Evolutionary conservation across 75 land plant genomes (phyloP).

Genomic region (Sequoia sempervirens): DNA sequence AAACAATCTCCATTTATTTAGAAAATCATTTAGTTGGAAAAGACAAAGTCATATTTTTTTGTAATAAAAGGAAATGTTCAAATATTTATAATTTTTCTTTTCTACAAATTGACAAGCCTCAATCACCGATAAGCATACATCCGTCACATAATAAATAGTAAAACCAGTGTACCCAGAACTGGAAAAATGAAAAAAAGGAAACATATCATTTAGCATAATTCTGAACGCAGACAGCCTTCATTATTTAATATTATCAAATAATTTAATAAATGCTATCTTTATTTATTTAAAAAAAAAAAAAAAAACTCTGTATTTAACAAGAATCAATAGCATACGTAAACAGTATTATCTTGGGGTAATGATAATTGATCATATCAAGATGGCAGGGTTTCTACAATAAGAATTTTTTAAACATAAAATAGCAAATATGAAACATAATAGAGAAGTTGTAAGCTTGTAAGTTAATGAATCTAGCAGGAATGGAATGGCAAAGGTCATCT

Average conservation of each 20-base stretch:
- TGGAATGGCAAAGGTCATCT: too few species aligned
- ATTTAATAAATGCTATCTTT: neutral
- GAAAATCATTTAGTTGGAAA: neutral
- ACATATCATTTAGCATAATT: neutral
- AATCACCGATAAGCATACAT: neutral
- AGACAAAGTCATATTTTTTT: neutral
- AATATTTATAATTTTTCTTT: neutral
- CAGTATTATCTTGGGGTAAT: neutral
- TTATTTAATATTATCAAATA: neutral
- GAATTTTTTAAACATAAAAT: too few species aligned
- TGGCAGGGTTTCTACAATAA: neutral
- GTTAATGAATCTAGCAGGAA: too few species aligned
- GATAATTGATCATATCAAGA: neutral
- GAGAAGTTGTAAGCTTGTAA: too few species aligned
- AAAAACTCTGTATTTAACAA: neutral
- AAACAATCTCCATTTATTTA: neutral
- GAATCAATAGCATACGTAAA: neutral
- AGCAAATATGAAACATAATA: too few species aligned
- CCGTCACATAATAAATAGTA: neutral
- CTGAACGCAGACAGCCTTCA: neutral
- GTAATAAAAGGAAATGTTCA: neutral
- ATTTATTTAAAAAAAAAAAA: neutral
- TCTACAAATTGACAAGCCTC: neutral
- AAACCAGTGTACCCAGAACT: neutral
- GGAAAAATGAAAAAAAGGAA: neutral